phyloP scores from a whole-genome alignment of 768 basidiomycete genomes.

The Russula abietina region DNA sequence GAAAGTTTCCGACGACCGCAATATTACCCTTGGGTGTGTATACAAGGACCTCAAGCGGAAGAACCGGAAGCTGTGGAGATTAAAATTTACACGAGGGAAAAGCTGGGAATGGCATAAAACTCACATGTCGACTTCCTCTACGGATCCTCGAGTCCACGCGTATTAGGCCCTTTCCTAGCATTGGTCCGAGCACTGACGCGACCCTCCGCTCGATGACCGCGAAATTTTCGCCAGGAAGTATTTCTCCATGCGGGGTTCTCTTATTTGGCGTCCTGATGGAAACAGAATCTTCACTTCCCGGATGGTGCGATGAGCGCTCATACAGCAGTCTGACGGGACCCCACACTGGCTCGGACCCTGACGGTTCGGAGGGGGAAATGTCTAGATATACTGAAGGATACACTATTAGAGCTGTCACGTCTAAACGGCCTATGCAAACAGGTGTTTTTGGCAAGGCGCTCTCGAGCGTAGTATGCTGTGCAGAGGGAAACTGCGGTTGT shows the following conservation, averaged over 20 bases:
- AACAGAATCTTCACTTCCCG: conserved; percentile 58
- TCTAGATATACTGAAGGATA: conserved; percentile 70
- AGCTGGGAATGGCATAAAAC: conserved; percentile 29
- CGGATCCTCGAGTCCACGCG: conserved; percentile 72
- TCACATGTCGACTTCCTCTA: conserved; percentile 57
- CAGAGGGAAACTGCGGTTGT: conserved; percentile 20
- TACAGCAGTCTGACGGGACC: conserved; percentile 63
- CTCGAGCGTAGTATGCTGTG: conserved; percentile 36
- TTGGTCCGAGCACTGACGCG: conserved; percentile 69
- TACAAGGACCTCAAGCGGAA: conserved; percentile 79
- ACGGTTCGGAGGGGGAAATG: conserved; percentile 29
- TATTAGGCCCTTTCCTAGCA: conserved; percentile 81
- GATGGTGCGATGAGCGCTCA: conserved; percentile 52
- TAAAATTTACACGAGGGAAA: conserved; percentile 23
- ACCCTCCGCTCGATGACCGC: conserved; percentile 85
- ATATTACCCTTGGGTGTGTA: conserved; percentile 95
- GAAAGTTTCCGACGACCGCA: conserved; percentile 67
- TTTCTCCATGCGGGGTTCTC: conserved; percentile 48
- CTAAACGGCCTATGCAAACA: conserved; percentile 81
- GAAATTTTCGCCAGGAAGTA: conserved; percentile 58
- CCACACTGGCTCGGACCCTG: conserved; percentile 50
- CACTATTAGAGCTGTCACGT: conserved; percentile 79
- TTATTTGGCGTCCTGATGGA: conserved; percentile 64
- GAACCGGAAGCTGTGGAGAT: conserved; percentile 60
- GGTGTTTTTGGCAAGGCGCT: conserved; percentile 75